Percentiles rank a stretch among this genome's conserved stretches.
Conservation (phyloP, 805 yeast genomes). For the Hanseniaspora lindneri region DNA sequence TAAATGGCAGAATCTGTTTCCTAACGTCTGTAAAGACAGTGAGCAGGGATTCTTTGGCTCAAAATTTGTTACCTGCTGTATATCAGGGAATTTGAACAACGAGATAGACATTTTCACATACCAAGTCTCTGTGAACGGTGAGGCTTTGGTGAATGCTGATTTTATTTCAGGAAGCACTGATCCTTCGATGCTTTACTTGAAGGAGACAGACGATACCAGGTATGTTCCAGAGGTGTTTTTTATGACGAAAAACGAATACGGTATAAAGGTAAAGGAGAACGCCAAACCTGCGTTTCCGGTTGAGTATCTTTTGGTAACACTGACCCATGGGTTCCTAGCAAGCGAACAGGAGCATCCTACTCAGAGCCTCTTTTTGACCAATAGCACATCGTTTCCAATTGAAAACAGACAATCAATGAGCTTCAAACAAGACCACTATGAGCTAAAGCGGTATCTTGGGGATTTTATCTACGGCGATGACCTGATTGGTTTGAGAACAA, state of each 20-base stretch:
- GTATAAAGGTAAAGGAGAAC: conserved; percentile 70
- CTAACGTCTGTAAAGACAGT: conserved; percentile 53
- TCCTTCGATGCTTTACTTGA: conserved; percentile 74
- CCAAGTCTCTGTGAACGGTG: conserved; percentile 81
- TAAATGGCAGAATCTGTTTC: conserved; percentile 52
- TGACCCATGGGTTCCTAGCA: conserved; percentile 87
- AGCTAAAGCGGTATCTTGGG: conserved; percentile 40
- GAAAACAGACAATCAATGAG: conserved; percentile 73
- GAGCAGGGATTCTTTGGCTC: conserved; percentile 62
- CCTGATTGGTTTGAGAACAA: conserved; percentile 28
- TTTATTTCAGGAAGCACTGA: conserved; percentile 78
- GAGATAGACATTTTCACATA: conserved; percentile 85
- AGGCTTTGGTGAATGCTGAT: conserved; percentile 77
- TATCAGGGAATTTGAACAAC: conserved; percentile 77
- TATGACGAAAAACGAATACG: conserved; percentile 76
- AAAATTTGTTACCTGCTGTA: conserved; percentile 83
- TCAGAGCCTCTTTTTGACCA: conserved; percentile 37
- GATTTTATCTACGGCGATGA: conserved; percentile 24
- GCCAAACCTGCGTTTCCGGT: conserved; percentile 89
- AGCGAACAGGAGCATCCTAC: conserved; percentile 24
- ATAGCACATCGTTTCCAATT: conserved; percentile 47
- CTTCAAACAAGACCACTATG: conserved; percentile 52
- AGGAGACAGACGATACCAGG: conserved; percentile 56
- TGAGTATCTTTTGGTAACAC: conserved; percentile 74
- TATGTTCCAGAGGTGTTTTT: conserved; percentile 93